Percentiles rank a stretch among this genome's conserved stretches.
These are phyloP conservation scores for Nephelium lappaceum DNA, from an alignment of 345 rosid species.

Conservation along the genomic window DNA sequence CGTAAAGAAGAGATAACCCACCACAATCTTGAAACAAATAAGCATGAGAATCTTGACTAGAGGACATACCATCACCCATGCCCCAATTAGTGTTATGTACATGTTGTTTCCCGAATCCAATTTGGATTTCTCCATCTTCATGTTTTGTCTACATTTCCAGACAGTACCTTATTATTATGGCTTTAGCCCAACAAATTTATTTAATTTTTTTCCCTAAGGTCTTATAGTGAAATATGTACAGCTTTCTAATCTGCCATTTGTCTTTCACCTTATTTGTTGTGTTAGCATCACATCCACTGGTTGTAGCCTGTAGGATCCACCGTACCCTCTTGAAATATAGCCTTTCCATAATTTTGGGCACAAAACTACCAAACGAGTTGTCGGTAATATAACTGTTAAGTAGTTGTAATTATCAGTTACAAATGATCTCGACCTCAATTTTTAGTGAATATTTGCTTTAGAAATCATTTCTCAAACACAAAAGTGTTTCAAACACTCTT, in stretches of 20 bases:
- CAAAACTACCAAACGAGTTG: background rate
- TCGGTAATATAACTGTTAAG: too few relatives aligned
- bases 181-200: background rate
- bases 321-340: background rate
- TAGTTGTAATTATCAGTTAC: background rate
- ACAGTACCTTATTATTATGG: background rate
- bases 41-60: constrained; percentile 46
- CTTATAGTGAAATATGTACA: background rate
- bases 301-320: background rate
- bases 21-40: constrained; percentile 4
- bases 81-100: constrained; percentile 6
- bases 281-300: background rate
- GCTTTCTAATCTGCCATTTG: background rate
- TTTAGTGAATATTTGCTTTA: background rate
- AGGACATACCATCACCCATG: background rate
- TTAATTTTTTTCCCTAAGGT: background rate
- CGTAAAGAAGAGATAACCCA: constrained; percentile 19
- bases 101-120: constrained; percentile 22
- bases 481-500: too few relatives aligned
- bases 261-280: background rate
- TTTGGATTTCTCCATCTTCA: constrained; percentile 24
- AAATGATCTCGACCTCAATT: too few relatives aligned
- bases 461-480: too few relatives aligned
- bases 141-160: constrained; percentile 22
- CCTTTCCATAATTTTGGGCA: background rate